phyloP scores from a whole-genome alignment of 2,329 filamentous ascomycete genomes.

The Paramyrothecium roridum region DNA sequence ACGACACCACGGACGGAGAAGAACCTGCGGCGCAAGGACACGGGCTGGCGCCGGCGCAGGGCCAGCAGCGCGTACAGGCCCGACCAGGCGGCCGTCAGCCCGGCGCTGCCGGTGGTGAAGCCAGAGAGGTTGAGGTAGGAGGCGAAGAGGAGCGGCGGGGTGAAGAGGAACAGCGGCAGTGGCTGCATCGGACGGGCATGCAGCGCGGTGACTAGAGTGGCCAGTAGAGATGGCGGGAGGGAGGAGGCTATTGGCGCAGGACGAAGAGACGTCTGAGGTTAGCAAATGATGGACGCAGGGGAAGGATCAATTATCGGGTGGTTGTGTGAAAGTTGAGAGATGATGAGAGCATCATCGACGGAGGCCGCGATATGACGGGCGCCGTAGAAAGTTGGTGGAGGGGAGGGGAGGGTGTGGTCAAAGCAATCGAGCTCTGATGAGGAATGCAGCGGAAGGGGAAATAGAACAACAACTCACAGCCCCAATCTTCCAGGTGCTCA shows the following conservation, averaged over 20 bases:
- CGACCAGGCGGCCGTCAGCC: slow-evolving; percentile 53
- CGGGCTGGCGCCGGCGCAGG: slow-evolving; percentile 40
- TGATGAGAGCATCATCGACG: not conserved
- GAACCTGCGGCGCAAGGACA: slow-evolving; percentile 25
- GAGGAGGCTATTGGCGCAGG: slow-evolving; percentile 40
- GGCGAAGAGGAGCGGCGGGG: slow-evolving; percentile 52
- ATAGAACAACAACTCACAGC: slow-evolving; percentile 41
- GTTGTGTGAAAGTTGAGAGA: not conserved
- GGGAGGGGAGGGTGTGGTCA: not conserved
- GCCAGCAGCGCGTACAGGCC: slow-evolving; percentile 56
- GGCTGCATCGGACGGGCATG: slow-evolving; percentile 52
- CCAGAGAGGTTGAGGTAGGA: slow-evolving; percentile 59
- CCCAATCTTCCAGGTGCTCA: slow-evolving; percentile 41
- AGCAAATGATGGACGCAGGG: no score
- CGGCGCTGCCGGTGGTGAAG: slow-evolving; percentile 54
- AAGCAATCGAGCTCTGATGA: slow-evolving; percentile 2
- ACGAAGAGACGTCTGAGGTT: not conserved
- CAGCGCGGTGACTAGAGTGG: slow-evolving; percentile 53
- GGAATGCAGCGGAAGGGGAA: no score
- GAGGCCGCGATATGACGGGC: not conserved
- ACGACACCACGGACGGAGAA: slow-evolving; percentile 48
- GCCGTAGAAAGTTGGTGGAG: not conserved
- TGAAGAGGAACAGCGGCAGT: slow-evolving; percentile 49
- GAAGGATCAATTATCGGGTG: not conserved
- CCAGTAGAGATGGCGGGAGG: slow-evolving; percentile 51